A percentile compares a stretch with the other conserved stretches of the same genome.
These are phyloP conservation scores for Trichosporon inkin DNA, from an alignment of 1,284 basidiomycete genomes.

Conservation along the genomic window DNA sequence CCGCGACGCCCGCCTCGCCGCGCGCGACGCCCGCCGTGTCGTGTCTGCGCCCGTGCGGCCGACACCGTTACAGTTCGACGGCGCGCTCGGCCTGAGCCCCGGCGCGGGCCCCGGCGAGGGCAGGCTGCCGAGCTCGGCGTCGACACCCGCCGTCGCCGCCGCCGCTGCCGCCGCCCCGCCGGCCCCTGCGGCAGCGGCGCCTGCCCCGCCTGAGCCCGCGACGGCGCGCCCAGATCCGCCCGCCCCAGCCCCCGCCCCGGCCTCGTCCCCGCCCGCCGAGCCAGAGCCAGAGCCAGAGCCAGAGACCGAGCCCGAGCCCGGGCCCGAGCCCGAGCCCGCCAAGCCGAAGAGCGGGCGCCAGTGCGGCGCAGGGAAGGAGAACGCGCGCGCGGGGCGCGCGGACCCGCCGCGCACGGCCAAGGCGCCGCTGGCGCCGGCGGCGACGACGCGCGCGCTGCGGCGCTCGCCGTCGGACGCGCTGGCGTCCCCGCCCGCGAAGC, in stretches of 20 bases:
- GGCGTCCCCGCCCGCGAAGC: not conserved
- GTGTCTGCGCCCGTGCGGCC: not conserved
- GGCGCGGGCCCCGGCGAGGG: not conserved
- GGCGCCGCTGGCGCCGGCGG: not conserved
- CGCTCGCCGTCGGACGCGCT: not conserved
- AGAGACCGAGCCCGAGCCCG: no score
- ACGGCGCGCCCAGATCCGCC: not conserved
- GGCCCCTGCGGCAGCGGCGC: not conserved
- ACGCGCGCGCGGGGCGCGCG: not conserved
- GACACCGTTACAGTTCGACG: not conserved
- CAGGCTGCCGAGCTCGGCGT: not conserved
- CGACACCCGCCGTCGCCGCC: not conserved
- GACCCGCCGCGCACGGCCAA: not conserved
- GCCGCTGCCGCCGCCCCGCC: not conserved
- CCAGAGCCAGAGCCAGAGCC: no score
- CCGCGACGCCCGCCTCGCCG: constrained; percentile 16
- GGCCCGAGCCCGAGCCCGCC: constrained; percentile 4
- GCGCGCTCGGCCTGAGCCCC: not conserved
- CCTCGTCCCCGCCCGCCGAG: no score
- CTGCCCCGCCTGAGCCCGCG: not conserved
- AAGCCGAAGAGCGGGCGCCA: no score
- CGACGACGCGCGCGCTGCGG: not conserved
- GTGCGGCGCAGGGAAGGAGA: not conserved
- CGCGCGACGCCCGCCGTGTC: constrained; percentile 19
- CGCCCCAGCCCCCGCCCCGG: no score